Percentiles rank a stretch among this genome's conserved stretches.
Evolutionary conservation across 2,329 filamentous ascomycete species (phyloP).

Genomic region (Acrocalymma vagum): DNA sequence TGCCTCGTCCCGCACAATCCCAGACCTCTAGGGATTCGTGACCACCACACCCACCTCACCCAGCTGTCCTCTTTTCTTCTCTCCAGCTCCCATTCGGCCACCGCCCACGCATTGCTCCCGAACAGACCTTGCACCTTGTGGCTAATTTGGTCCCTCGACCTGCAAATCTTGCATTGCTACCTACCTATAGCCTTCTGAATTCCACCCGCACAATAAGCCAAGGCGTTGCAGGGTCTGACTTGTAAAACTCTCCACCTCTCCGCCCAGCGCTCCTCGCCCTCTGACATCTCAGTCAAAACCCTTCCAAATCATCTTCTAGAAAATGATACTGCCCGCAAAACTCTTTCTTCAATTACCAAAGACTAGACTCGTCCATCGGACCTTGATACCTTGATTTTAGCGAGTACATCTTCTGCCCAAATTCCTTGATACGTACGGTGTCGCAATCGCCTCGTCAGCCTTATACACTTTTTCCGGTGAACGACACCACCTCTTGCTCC

Average conservation of each 20-base stretch:
- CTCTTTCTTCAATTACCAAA: conserved; percentile 41
- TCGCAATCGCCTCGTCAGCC: conserved; percentile 39
- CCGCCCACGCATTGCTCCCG: conserved; percentile 34
- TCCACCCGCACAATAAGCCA: conserved; percentile 49
- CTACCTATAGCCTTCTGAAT: conserved; percentile 44
- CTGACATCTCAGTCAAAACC: conserved; percentile 39
- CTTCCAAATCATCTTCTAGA: conserved; percentile 39
- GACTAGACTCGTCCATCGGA: conserved; percentile 39
- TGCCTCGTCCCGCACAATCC: conserved; percentile 40
- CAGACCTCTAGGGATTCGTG: conserved; percentile 41
- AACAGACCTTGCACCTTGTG: conserved; percentile 43
- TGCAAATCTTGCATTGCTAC: conserved; percentile 50
- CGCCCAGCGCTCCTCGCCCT: conserved; percentile 41
- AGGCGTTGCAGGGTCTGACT: conserved; percentile 48
- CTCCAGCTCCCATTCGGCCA: conserved; percentile 39
- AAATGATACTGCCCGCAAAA: conserved; percentile 52
- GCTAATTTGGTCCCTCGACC: conserved; percentile 44
- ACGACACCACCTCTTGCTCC: conserved; percentile 27
- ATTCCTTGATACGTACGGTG: conserved; percentile 38
- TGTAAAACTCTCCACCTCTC: conserved; percentile 45
- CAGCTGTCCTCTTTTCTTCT: conserved; percentile 33
- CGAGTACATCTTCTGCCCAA: conserved; percentile 20
- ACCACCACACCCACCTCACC: conserved; percentile 43
- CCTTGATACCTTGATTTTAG: conserved; percentile 42
- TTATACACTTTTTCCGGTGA: conserved; percentile 40